Percentiles rank a stretch among this genome's conserved stretches.
phyloP scores from a whole-genome alignment of 129 eudicot species.

The Artemisia argyi region DNA sequence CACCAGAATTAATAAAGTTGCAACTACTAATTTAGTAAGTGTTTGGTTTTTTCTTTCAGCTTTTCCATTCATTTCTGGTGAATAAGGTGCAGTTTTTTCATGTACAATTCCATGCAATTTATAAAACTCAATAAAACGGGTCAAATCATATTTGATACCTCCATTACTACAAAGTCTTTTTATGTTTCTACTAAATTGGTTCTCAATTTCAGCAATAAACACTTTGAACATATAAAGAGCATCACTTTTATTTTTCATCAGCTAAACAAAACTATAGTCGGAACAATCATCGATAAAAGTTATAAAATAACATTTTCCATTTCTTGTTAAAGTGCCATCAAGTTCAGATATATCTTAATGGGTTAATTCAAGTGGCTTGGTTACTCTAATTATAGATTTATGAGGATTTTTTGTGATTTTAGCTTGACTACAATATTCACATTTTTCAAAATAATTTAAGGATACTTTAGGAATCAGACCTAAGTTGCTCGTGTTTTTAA shows the following conservation, averaged over 20 bases:
- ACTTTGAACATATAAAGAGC: neutral
- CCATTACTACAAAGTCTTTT: too few relatives aligned
- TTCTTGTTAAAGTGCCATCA: neutral
- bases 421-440: constrained; percentile 17
- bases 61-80: constrained; percentile 21
- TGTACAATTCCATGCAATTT: neutral
- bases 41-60: constrained; percentile 10
- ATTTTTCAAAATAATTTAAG: constrained; percentile 7
- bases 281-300: constrained; percentile 9
- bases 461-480: neutral
- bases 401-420: constrained; percentile 12
- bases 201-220: neutral
- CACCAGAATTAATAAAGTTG: neutral
- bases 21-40: constrained; percentile 7
- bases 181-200: neutral
- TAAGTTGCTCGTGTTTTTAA: neutral
- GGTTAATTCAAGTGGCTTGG: neutral
- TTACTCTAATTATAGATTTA: neutral
- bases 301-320: constrained; percentile 1
- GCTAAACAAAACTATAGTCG: neutral
- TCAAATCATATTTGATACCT: too few relatives aligned
- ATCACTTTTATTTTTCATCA: constrained; percentile 6
- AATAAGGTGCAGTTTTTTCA: constrained; percentile 9
- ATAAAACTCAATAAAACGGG: neutral
- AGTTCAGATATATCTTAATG: constrained; percentile 16